Evolutionary conservation across 2,329 filamentous ascomycete genomes (phyloP), one percentile per base, ranked within the genome.

Genomic region (Elsinoe fawcettii): DNA sequence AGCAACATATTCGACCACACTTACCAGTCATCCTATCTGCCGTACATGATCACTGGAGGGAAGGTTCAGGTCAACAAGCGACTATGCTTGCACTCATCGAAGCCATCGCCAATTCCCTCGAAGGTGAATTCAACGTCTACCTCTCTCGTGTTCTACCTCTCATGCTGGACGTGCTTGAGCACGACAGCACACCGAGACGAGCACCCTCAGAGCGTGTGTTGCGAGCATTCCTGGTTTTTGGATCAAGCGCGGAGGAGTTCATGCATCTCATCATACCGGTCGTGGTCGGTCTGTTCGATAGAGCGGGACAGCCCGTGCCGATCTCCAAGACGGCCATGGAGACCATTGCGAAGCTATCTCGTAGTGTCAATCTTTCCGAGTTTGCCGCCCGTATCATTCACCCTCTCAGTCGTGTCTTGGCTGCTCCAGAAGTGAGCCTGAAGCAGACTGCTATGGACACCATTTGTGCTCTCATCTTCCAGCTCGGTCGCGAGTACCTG

Each of bases 221-320:
- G 22, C 93, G 97, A 68, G 91, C 92, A 0, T 96, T 99, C 71
- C 75, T 99, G 25, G 88, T 99, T 0, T 99, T 99, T 69, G 95
- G 95, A 1, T 86, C 91, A 0, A 97, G 91, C 66, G 88, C 88
- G 9, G 93, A 99, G 69, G 93, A 99, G 70, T 99, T 99, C 70
- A 99, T 99, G 93, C 93, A 99, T 69, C 79, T 99, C 55, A 97
- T 99, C 63, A 89, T 99, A 54, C 93, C 93, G 0, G 90, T 95
- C 34, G 90, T 99, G 66, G 91, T 99, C 7, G 85, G 87, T 44
- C 87, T 96, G 51, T 97, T 99, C 66, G 92, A 99, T 69, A 95
- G 90, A 67, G 82, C 87, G 30, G 85, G 87, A 9, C 88, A 95
- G 61, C 90, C 90, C 6, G 76, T 82, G 1, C 86, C 86, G 59